Evolutionary conservation across 2,329 filamentous ascomycete genomes (phyloP).

Genomic region (Cordyceps fumosorosea): DNA sequence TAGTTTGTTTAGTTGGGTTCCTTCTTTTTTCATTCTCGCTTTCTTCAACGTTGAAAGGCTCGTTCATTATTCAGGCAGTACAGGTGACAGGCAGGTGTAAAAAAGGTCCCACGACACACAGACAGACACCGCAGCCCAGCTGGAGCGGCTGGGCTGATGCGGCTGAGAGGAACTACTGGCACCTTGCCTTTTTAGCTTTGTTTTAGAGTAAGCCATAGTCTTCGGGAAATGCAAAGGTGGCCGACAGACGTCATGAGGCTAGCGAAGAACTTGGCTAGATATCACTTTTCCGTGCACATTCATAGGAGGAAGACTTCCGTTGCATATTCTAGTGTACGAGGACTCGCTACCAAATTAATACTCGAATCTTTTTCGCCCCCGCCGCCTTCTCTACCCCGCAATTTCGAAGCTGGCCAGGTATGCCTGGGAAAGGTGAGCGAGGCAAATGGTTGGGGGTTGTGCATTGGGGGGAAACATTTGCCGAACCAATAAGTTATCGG

Average conservation of each 20-base stretch:
- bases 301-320: background rate
- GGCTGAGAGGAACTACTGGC: background rate
- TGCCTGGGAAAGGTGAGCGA: background rate
- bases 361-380: background rate
- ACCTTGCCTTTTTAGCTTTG: background rate
- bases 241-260: background rate
- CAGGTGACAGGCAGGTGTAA: background rate
- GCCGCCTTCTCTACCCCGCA: too few relatives aligned
- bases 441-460: background rate
- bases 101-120: background rate
- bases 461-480: background rate
- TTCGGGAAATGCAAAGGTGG: background rate
- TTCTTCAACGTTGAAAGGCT: background rate
- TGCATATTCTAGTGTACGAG: background rate
- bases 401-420: background rate
- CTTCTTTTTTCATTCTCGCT: too few relatives aligned
- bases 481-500: background rate
- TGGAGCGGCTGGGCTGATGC: background rate
- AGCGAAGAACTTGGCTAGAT: background rate
- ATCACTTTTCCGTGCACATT: background rate
- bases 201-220: background rate
- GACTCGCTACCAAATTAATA: background rate
- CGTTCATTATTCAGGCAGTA: background rate
- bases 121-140: background rate
- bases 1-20: too few relatives aligned